phyloP scores from a whole-genome alignment of 768 basidiomycete species.

The Agaricus sinodeliciosus region DNA sequence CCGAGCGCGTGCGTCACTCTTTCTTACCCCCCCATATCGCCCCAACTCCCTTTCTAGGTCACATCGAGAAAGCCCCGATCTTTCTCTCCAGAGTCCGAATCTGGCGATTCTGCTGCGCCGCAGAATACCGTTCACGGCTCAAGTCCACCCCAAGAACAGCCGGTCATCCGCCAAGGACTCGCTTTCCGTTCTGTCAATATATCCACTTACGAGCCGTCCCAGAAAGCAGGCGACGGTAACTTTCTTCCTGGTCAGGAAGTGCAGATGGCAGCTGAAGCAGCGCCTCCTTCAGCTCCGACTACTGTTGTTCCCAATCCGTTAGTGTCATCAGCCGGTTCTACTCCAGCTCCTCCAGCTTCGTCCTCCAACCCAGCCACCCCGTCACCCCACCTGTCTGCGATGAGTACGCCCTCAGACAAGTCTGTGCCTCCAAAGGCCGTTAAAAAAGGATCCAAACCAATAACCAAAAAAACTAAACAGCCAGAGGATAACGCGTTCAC shows the following conservation, averaged over 20 bases:
- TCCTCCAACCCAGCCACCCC: constrained; percentile 8
- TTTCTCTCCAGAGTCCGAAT: constrained; percentile 44
- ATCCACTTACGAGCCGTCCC: constrained; percentile 36
- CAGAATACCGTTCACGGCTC: constrained; percentile 36
- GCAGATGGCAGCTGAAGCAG: constrained; percentile 13
- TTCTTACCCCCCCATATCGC: not conserved
- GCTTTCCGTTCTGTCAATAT: constrained; percentile 35
- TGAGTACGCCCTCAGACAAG: constrained; percentile 7
- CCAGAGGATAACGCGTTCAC: constrained; percentile 7
- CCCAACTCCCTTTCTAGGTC: constrained; percentile 20
- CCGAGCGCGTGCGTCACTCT: constrained; percentile 32
- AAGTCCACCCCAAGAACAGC: constrained; percentile 40
- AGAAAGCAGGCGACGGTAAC: constrained; percentile 18
- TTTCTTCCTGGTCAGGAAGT: constrained; percentile 55
- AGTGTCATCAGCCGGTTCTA: constrained; percentile 5
- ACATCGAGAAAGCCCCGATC: constrained; percentile 33
- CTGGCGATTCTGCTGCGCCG: constrained; percentile 27
- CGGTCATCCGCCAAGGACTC: constrained; percentile 54
- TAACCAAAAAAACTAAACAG: constrained; percentile 6
- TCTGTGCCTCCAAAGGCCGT: not conserved
- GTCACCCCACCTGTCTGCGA: constrained; percentile 9
- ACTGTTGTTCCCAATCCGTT: constrained; percentile 1
- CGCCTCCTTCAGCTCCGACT: constrained; percentile 13
- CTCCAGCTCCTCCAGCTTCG: constrained; percentile 5
- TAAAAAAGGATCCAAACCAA: constrained; percentile 20